phyloP scores from a whole-genome alignment of 129 eudicot species.

The Mikania micrantha region DNA sequence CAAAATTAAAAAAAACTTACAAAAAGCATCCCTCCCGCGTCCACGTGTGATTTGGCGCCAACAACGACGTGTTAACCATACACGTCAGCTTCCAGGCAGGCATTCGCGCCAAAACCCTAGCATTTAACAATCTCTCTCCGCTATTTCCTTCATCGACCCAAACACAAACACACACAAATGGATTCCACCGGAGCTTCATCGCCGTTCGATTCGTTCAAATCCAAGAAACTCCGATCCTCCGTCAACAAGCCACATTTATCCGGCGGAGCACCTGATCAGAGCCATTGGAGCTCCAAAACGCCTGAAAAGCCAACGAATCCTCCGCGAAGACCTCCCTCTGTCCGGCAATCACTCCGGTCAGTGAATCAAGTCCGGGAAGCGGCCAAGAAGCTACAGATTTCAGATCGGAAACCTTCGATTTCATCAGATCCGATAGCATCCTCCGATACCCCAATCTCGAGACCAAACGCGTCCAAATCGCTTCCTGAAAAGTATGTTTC shows the following conservation, averaged over 20 bases:
- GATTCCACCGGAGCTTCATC: constrained; percentile 16
- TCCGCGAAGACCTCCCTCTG: constrained; percentile 38
- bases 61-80: constrained; percentile 35
- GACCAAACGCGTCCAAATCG: constrained; percentile 4
- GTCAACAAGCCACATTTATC: constrained; percentile 21
- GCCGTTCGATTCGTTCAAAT: constrained; percentile 33
- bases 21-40: constrained; percentile 13
- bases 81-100: constrained; percentile 30
- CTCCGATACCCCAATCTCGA: constrained; percentile 13
- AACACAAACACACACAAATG: constrained; percentile 3
- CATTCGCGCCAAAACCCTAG: constrained; percentile 52
- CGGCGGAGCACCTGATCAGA: constrained; percentile 24
- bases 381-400: too few relatives aligned
- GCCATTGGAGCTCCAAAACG: constrained; percentile 45
- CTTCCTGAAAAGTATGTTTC: constrained; percentile 52
- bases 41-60: constrained; percentile 52
- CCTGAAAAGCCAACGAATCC: constrained; percentile 48
- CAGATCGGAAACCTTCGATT: constrained; percentile 11
- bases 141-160: neutral
- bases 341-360: constrained; percentile 31
- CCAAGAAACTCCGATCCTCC: constrained; percentile 36
- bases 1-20: constrained; percentile 12
- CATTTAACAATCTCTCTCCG: neutral
- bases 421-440: constrained; percentile 28
- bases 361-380: constrained; percentile 41